Conservation (phyloP, 73 alveolate genomes). For the Stentor roeselii region DNA sequence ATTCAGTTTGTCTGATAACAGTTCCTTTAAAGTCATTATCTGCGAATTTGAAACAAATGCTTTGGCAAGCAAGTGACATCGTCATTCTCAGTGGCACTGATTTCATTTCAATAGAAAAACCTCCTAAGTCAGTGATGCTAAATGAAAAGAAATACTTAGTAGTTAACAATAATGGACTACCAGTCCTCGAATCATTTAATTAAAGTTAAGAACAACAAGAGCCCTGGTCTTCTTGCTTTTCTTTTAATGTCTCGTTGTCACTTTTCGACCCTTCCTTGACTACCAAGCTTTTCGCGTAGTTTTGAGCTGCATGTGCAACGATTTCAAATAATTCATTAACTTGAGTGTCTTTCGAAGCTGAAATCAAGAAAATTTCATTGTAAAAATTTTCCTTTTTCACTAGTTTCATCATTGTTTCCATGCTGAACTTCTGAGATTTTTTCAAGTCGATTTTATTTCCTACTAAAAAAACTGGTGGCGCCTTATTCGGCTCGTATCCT, state of each 20-base stretch:
- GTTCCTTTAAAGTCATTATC: not conserved
- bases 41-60: not conserved
- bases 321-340: not conserved
- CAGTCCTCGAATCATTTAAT: too few relatives aligned
- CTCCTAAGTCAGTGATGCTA: not conserved
- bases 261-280: not conserved
- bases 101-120: not conserved
- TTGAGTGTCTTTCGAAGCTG: not conserved
- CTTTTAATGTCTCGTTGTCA: not conserved
- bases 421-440: not conserved
- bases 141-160: too few relatives aligned
- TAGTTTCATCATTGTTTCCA: not conserved
- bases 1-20: slow-evolving; percentile 2
- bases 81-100: not conserved
- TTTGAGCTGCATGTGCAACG: not conserved
- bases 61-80: not conserved
- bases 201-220: not conserved
- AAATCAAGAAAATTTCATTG: not conserved
- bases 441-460: not conserved
- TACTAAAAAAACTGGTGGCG: not conserved
- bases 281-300: not conserved
- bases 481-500: not conserved
- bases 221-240: not conserved
- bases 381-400: not conserved
- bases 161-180: too few relatives aligned